Base-by-base conservation (phyloP, 441 rosid genomes). In the Aleurites moluccanus region DNA sequence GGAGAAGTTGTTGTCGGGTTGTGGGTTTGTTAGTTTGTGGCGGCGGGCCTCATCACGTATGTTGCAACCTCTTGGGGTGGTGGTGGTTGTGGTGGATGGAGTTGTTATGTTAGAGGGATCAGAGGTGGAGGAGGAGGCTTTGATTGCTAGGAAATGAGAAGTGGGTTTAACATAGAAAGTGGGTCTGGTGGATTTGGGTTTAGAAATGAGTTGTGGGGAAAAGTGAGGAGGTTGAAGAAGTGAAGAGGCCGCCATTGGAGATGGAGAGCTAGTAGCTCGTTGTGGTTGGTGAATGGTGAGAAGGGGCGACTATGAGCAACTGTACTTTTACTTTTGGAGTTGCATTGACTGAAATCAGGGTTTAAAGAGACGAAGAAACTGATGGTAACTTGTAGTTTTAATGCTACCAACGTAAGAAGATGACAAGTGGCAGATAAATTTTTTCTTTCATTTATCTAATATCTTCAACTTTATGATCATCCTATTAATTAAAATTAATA, bases 1-100 rank as follows among this genome's bases (percentile, higher is more conserved):
- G 23, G 88, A 75, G 70, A 88, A 82, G 68, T 69, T 78, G 33
- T 73, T 64, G 66, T 55, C 52, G 10, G 63, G 70, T 25, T 28
- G 75, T 20, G 75, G 53, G 80, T 60, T 28, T 42, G 28, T 13
- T 71, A 63, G 61, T 73, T 78, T 84, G 50, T 69, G 80, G 68
- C 84, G 87, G 65, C 86, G 84, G 4, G 89, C 89, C 75, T 88
- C 87, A 33, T 87, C 88, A 25, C 89, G 78, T 71, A 88, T 86
- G 82, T 76, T 84, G 67, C 52, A 6, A 13, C 66, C 67, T 70
- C 56, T 80, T 67, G 16, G 3, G 44, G 61, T n/a, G 35, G 79
- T 11, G n/a, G n/a, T n/a, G n/a, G n/a, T n/a, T n/a, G n/a, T n/a
- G 40, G 70, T 57, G 47, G 68, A 15, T 71, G 45, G 8, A 18